Conservation (phyloP, 768 basidiomycete genomes). For the Leucogyrophana mollusca region DNA sequence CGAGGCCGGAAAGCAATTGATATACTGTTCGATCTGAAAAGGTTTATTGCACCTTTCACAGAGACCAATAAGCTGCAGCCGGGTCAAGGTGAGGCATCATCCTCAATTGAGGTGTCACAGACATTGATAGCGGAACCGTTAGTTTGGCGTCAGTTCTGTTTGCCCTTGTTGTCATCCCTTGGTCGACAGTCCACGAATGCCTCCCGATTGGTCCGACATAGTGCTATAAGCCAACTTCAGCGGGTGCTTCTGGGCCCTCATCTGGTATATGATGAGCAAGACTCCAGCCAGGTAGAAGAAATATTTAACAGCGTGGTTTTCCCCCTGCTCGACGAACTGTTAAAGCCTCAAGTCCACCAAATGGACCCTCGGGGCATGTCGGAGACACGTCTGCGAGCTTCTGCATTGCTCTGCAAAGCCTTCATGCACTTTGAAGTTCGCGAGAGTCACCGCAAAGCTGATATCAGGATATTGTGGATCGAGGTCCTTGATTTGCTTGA, state of each 20-base stretch:
- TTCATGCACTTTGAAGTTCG: slow-evolving; percentile 92
- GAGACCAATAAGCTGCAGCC: slow-evolving; percentile 42
- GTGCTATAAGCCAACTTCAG: slow-evolving; percentile 77
- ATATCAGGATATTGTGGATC: slow-evolving; percentile 81
- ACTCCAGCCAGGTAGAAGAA: slow-evolving; percentile 67
- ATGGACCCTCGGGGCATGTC: slow-evolving; percentile 86
- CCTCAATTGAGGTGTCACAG: neutral
- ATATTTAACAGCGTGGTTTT: slow-evolving; percentile 89
- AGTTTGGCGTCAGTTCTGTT: slow-evolving; percentile 78
- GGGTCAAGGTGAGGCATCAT: slow-evolving; percentile 22
- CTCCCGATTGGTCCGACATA: slow-evolving; percentile 81
- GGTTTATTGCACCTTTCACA: slow-evolving; percentile 58
- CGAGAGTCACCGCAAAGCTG: slow-evolving; percentile 55
- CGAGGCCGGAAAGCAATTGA: slow-evolving; percentile 85
- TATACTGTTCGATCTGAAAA: slow-evolving; percentile 70
- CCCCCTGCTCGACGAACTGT: slow-evolving; percentile 86
- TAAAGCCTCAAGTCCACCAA: slow-evolving; percentile 77
- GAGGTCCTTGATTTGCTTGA: slow-evolving; percentile 88
- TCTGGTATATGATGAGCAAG: slow-evolving; percentile 55
- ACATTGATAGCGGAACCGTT: neutral
- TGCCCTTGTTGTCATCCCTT: slow-evolving; percentile 73
- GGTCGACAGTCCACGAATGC: slow-evolving; percentile 82
- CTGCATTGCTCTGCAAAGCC: slow-evolving; percentile 88
- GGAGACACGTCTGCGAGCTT: slow-evolving; percentile 86
- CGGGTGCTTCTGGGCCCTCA: slow-evolving; percentile 81